Base-by-base conservation (phyloP, 192 early-diverging fungal species). In the Coemansia sp. region DNA sequence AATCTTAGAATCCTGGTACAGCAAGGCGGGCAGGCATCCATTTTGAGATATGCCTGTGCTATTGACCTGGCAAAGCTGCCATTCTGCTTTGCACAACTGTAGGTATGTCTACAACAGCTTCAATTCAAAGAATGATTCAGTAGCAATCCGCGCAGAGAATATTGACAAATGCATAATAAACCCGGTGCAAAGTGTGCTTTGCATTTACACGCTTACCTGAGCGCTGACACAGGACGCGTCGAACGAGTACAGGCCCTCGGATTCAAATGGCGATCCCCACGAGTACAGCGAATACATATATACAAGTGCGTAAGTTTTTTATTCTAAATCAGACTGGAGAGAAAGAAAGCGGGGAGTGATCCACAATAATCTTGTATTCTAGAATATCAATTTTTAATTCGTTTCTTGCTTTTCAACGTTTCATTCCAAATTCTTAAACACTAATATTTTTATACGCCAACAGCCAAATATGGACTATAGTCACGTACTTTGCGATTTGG, bases 181-280 rank as follows among this genome's bases (percentile, higher is more conserved):
- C 3, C 41, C 12, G 12, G 41, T 43, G 15, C 41, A 15, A 8
- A 4, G 41, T 11, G 41, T 43, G 41, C 41, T 43, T 43, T 43
- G 12, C 6, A 17, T 17, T 49, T 17, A 7, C 15, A n/a, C 15
- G 38, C 51, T 23, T 62, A 69, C 75, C 76, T 80, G 78, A 8
- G 66, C 43, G 60, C 78, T 80, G 56, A 75, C 35, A 45, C 78
- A 74, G 21, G 63, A 38, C 41, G 78, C 69, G 48, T 80, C 78
- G 19, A 80, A 80, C 25, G 78, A 80, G 41, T 64, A 66, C 9
- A 80, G 19, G 5, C 66, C 78, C 59, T 75, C 64, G 1, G 62
- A 50, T 11, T 57, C 68, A 55, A 75, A 72, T 3, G 72, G 78
- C 47, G 78, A 70, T n/a, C 72, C 72, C 78, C 78, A 80, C 10